Base-by-base conservation (phyloP, 495 filamentous ascomycete species). In the Astrocystis sublimbata region DNA sequence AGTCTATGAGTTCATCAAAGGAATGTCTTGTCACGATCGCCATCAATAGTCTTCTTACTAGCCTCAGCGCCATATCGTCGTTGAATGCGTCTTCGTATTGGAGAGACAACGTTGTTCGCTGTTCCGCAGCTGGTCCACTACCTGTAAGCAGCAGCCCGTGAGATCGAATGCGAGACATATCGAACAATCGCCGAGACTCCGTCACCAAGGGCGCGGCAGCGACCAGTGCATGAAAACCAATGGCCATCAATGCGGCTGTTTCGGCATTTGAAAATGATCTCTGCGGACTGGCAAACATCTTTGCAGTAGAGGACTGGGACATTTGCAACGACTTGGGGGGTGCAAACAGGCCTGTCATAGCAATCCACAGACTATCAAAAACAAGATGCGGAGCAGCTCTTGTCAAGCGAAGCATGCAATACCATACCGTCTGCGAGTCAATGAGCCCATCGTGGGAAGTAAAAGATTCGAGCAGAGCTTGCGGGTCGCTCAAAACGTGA, bases 311-410 rank as follows among this genome's bases (percentile, higher is more conserved):
- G 8, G 76, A 79, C 6, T 75, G 75, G 46, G 71, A 66, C 28
- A 67, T 67, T 63, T 80, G 75, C 13, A 91, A 78, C 19, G 82
- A 73, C 52, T 78, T 79, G 2, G 89, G 88, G 0, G 87, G 85
- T 24, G 81, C 76, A 68, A 92, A 93, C 12, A 93, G 73, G 36
- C 81, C 76, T 23, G 85, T 85, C n/a, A 88, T 71, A 7, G 88
- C 83, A 68, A 80, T 81, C 91, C 92, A 96, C 5, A 96, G 74
- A 61, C 88, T 92, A 65, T 92, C 83, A 52, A 92, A 86, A 0
- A 91, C 81, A 56, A 92, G 73, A 42, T 69, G 81, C 33, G 77
- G 83, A 13, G 71, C 78, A 51, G 75, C 72, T 53, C 75, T 78
- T 40, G 79, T 87, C 68, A 82, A 67, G 59, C 75, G 76, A 40